phyloP scores from a whole-genome alignment of 2,329 filamentous ascomycete species.

The Fusarium foetens region DNA sequence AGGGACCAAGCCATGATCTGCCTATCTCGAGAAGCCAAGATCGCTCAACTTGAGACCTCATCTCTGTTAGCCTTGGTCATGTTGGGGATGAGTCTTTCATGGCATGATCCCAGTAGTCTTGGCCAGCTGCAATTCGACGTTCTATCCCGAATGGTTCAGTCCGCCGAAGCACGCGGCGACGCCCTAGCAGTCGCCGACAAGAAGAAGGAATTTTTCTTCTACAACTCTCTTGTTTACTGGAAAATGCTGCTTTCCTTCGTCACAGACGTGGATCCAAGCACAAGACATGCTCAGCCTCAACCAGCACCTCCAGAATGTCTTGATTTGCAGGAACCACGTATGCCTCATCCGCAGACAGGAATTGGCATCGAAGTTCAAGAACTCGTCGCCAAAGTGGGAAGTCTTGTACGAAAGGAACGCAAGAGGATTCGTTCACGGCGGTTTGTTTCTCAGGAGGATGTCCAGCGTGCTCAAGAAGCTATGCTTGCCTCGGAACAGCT shows the following conservation, averaged over 20 bases:
- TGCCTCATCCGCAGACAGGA: slow-evolving; percentile 45
- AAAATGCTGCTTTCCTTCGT: slow-evolving; percentile 44
- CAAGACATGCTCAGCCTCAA: slow-evolving; percentile 6
- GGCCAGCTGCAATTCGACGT: slow-evolving; percentile 49
- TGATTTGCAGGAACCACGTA: slow-evolving; percentile 27
- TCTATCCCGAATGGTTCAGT: slow-evolving; percentile 25
- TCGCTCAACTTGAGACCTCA: slow-evolving; percentile 60
- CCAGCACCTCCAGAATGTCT: slow-evolving; percentile 18
- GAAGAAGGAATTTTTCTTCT: slow-evolving; percentile 42
- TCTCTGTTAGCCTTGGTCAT: slow-evolving; percentile 67
- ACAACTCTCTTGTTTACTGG: slow-evolving; percentile 45
- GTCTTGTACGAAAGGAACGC: slow-evolving; percentile 38
- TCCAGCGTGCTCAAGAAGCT: slow-evolving; percentile 38
- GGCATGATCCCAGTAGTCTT: slow-evolving; percentile 66
- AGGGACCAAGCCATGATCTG: slow-evolving; percentile 61
- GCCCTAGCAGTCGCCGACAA: slow-evolving; percentile 27
- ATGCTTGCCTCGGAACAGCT: slow-evolving; percentile 34
- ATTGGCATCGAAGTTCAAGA: slow-evolving; percentile 40
- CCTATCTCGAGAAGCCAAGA: slow-evolving; percentile 60
- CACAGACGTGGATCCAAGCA: slow-evolving; percentile 28
- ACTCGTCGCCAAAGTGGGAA: slow-evolving; percentile 42
- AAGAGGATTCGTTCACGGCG: slow-evolving; percentile 38
- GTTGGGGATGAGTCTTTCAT: slow-evolving; percentile 67
- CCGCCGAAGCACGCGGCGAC: slow-evolving; percentile 10
- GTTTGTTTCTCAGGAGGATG: slow-evolving; percentile 41